Evolutionary conservation across 345 rosid genomes (phyloP), one percentile per base, ranked within the genome.

Genomic region (Anastatica hierochuntica): DNA sequence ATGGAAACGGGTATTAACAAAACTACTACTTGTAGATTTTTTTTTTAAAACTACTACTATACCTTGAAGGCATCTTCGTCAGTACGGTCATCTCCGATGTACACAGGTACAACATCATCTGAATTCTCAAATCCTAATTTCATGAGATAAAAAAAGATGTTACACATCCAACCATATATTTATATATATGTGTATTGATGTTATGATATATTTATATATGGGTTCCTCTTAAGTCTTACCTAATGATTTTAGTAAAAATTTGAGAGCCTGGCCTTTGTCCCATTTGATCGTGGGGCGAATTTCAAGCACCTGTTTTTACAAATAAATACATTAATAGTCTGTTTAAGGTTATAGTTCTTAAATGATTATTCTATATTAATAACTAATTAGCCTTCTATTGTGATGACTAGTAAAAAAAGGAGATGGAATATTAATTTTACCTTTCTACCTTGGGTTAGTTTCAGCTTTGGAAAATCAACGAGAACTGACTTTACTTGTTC

Each of bases 51-150:
- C n/a, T n/a, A n/a, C n/a, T n/a, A 64, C 84, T 67, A 57, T 76
- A 92, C 98, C 94, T 83, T 85, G 55, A 94, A 94, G 33, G 99
- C 99, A 60, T 94, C 99, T 61, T 94, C 99, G 17, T 94, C 99
- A 0, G 95, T 85, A n/a, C 81, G 71, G 60, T 94, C 99, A 29
- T 94, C 99, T 0, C 99, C 99, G 18, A 94, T 94, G 47, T 94
- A 94, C 2, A 94, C 79, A 0, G 99, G 99, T 2, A 94, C 81
- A 37, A 83, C 99, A 41, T 85, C 74, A 4, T 63, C 63, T 57
- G 81, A 79, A 45, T 88, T 76, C 14, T 83, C 84, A 45, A 69
- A 88, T 52, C 97, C 99, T 90, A 56, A 14, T 59, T 57, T 13
- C 8, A 14, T 42, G n/a, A n/a, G n/a, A n/a, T 21, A 21, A 21